Conservation (phyloP, 805 yeast genomes). For the Zygoascus biomembranicola region DNA sequence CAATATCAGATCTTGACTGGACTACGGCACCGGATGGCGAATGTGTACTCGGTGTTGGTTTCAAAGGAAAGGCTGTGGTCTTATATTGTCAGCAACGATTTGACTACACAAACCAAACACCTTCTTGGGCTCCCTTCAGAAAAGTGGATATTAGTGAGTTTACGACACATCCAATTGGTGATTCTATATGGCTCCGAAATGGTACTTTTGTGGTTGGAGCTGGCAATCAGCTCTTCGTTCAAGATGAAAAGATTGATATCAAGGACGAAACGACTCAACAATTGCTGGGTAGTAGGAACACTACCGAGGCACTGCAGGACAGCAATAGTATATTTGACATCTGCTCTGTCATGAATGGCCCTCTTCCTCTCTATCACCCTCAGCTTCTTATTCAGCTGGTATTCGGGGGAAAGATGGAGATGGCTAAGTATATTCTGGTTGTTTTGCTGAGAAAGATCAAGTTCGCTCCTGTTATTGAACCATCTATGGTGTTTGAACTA, state of each 20-base stretch:
- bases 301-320: slow-evolving; percentile 11
- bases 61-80: slow-evolving; percentile 41
- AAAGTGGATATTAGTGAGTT: slow-evolving; percentile 59
- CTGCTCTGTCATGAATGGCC: slow-evolving; percentile 76
- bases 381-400: slow-evolving; percentile 72
- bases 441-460: slow-evolving; percentile 47
- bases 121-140: slow-evolving; percentile 70
- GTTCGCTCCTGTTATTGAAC: slow-evolving; percentile 39
- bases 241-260: slow-evolving; percentile 58
- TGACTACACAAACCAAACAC: slow-evolving; percentile 76
- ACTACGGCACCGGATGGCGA: slow-evolving; percentile 58
- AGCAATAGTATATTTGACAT: slow-evolving; percentile 47
- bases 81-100: slow-evolving; percentile 77
- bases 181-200: slow-evolving; percentile 75
- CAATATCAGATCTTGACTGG: slow-evolving; percentile 78
- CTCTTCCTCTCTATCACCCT: slow-evolving; percentile 85
- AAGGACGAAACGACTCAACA: slow-evolving; percentile 43
- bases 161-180: slow-evolving; percentile 80
- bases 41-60: slow-evolving; percentile 76
- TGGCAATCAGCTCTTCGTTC: slow-evolving; percentile 82
- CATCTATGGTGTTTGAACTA: slow-evolving; percentile 27
- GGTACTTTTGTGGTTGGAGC: slow-evolving; percentile 77
- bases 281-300: slow-evolving; percentile 47
- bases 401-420: slow-evolving; percentile 47
- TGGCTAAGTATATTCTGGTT: slow-evolving; percentile 51